Base-by-base conservation (phyloP, 192 early-diverging fungal genomes). In the Backusella morwellensis region DNA sequence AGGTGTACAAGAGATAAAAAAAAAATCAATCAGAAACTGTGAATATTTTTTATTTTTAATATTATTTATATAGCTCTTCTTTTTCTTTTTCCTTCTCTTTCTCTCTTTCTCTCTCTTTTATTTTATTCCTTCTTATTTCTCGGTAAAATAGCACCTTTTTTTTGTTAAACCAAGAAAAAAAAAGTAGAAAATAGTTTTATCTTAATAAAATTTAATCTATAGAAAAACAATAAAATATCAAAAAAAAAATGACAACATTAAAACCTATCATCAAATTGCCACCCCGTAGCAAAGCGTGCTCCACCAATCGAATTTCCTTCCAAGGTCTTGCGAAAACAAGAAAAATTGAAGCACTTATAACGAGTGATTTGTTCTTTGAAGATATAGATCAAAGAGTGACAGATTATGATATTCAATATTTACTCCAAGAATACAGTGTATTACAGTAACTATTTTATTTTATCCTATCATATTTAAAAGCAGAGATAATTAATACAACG, bases 281-380 rank as follows among this genome's bases (percentile, higher is more conserved):
- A 32, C 70, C 70, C 11, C 42, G 44, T 72, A 72, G 70, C 42
- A 72, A 72, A 72, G 15, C 40, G 44, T 72, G 70, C 40, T 68
- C 67, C 35, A 72, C 70, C 35, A 72, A 36, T 47, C 70, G 70
- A 9, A 44, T 44, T 14, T 35, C 38, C 21, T 70, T 41, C n/a
- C 34, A 35, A 23, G 35, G 32, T 72, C 6, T 50, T 50, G 70
- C 9, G 11, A 63, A 63, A 63, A 29, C 23, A 63, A 29, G 26
- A 63, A 63, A 63, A 26, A 63, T 29, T 9, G 56, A 63, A 63
- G 56, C 56, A 63, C 56, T 63, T 63, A 29, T 29, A 4, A 29
- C 56, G 6, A 68, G 35, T 29, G 70, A 72, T 12, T 44, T 72
- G 41, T 72, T 50, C 26, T 72, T 72, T 34, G 70, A 72, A 50